A percentile compares a stretch with the other conserved stretches of the same genome.
These are phyloP conservation scores for Panicum virgatum DNA, from an alignment of 202 grass and related monocot genomes.

Conservation along the genomic window DNA sequence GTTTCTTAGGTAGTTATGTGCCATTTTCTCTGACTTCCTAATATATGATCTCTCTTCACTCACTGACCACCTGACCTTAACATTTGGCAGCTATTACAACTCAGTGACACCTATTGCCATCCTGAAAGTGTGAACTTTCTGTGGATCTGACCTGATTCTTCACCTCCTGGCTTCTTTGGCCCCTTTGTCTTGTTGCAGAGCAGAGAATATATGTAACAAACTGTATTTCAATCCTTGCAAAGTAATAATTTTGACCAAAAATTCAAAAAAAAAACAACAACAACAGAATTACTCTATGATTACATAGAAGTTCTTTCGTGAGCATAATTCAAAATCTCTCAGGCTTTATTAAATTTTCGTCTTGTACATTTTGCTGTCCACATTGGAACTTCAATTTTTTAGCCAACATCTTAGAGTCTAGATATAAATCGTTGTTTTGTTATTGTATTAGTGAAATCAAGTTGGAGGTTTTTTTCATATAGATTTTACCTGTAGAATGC, in stretches of 20 bases:
- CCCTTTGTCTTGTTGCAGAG: not conserved
- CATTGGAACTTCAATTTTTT: not conserved
- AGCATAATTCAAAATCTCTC: not conserved
- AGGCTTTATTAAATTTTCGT: not conserved
- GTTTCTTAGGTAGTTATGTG: not conserved
- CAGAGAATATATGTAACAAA: not conserved
- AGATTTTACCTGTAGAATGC: not conserved
- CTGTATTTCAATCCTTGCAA: not conserved
- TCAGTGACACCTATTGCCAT: not conserved
- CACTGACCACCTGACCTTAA: not conserved
- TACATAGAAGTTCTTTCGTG: not conserved
- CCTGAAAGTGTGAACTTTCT: not conserved
- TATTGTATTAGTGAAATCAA: not conserved
- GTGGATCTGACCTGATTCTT: not conserved
- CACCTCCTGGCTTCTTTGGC: not conserved
- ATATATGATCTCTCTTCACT: not conserved
- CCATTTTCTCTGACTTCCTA: not conserved
- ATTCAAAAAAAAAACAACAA: conserved; percentile 4
- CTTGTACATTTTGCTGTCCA: not conserved
- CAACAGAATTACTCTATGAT: not conserved
- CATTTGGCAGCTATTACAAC: conserved; percentile 1
- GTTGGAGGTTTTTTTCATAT: not conserved
- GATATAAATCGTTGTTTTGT: not conserved
- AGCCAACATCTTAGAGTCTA: not conserved
- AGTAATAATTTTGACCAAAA: conserved; percentile 2